Percentiles rank a stretch among this genome's conserved stretches.
phyloP scores from a whole-genome alignment of 129 eudicot genomes.

The Flaveria trinervia region DNA sequence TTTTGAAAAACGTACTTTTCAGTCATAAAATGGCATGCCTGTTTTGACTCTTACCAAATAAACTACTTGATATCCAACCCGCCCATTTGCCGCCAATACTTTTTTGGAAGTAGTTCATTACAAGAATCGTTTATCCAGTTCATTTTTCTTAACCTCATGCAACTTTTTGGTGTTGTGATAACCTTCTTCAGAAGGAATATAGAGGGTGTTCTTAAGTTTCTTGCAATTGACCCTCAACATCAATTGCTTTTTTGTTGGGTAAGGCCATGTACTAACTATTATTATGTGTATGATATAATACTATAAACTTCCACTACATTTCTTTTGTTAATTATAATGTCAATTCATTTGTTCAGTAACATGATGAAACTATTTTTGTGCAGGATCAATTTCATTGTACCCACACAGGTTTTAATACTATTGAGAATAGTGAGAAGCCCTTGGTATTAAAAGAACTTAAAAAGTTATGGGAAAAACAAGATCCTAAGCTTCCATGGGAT shows the following conservation, averaged over 20 bases:
- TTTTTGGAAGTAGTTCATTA: conserved; percentile 8
- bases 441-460: conserved; percentile 72
- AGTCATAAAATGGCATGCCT: neutral
- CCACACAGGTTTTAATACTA: conserved; percentile 50
- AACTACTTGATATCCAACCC: neutral
- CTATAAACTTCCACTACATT: neutral
- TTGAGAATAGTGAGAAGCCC: conserved; percentile 64
- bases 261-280: conserved; percentile 31
- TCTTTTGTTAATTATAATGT: conserved; percentile 2
- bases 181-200: conserved; percentile 62
- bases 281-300: neutral
- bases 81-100: conserved; percentile 1
- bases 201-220: conserved; percentile 61
- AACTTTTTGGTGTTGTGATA: conserved; percentile 20
- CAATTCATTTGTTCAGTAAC: neutral
- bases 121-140: conserved; percentile 4
- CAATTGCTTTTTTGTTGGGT: conserved; percentile 85
- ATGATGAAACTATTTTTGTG: conserved; percentile 30
- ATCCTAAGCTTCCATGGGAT: conserved; percentile 68
- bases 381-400: conserved; percentile 91
- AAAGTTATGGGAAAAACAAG: conserved; percentile 75
- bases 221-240: conserved; percentile 43
- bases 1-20: neutral
- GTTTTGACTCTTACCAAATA: neutral
- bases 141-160: conserved; percentile 4